These are phyloP conservation scores for Neurospora pannonica DNA, from an alignment of 495 filamentous ascomycete genomes.

Conservation along the genomic window DNA sequence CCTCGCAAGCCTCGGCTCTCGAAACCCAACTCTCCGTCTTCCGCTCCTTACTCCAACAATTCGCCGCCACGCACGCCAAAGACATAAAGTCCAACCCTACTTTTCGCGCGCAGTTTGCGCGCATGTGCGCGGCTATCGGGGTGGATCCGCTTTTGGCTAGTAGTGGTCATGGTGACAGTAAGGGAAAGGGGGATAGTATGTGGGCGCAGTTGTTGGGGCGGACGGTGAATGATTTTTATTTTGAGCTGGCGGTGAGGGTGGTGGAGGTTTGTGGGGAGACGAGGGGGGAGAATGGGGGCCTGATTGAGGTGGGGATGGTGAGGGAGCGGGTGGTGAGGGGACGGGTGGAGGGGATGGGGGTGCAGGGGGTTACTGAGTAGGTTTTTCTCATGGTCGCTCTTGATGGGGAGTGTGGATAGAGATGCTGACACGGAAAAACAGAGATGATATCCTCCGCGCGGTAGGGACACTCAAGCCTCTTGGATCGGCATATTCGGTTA, in stretches of 20 bases:
- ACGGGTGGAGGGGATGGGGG: conserved; percentile 65
- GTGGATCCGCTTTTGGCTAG: conserved; percentile 78
- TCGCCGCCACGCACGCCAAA: conserved; percentile 86
- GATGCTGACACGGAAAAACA: conserved; percentile 17
- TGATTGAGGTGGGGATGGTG: conserved; percentile 79
- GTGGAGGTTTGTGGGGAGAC: conserved; percentile 89
- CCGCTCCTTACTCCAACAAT: conserved; percentile 85
- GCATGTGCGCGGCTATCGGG: conserved; percentile 95
- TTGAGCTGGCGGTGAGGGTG: conserved; percentile 85
- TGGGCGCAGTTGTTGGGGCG: conserved; percentile 90
- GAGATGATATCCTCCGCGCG: conserved; percentile 85
- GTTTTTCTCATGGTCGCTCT: conserved; percentile 12
- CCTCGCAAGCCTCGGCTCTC: conserved; percentile 69
- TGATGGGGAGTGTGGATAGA: too few species aligned
- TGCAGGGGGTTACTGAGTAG: conserved; percentile 58
- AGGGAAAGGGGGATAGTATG: conserved; percentile 49
- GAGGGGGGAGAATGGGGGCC: conserved; percentile 80
- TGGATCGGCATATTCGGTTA: conserved; percentile 75
- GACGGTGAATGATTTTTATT: conserved; percentile 93
- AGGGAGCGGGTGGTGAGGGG: conserved; percentile 61
- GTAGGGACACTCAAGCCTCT: conserved; percentile 82
- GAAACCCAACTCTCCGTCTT: conserved; percentile 92
- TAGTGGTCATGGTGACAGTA: conserved; percentile 38
- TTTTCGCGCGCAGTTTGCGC: conserved; percentile 93
- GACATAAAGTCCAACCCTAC: conserved; percentile 91